Percentiles rank a stretch among this genome's conserved stretches.
phyloP scores from a whole-genome alignment of 495 filamentous ascomycete species.

The Elaphomyces granulatus region DNA sequence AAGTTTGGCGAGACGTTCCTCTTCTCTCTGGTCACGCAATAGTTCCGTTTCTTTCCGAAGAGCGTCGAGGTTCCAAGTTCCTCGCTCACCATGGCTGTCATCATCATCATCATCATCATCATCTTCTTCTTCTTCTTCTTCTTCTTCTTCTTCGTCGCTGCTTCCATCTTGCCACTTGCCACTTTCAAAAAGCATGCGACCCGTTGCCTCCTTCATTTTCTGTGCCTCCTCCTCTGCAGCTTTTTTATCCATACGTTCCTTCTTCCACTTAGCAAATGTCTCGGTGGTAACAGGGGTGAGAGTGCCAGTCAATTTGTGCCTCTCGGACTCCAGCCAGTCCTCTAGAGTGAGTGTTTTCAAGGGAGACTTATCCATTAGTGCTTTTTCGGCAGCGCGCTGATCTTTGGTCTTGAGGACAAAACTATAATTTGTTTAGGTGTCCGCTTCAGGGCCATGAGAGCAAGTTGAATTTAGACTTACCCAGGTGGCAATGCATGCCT shows the following conservation, averaged over 20 bases:
- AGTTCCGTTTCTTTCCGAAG: constrained; percentile 57
- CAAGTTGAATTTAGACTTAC: constrained; percentile 33
- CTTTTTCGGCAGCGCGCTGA: constrained; percentile 90
- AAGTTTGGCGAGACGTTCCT: constrained; percentile 28
- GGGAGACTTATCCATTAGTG: constrained; percentile 91
- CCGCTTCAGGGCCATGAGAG: neutral
- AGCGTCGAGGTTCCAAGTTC: constrained; percentile 64
- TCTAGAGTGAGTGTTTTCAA: constrained; percentile 89
- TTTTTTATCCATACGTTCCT: constrained; percentile 87
- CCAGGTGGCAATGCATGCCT: constrained; percentile 88
- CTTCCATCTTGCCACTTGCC: constrained; percentile 67
- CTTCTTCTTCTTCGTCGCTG: constrained; percentile 44
- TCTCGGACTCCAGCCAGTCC: constrained; percentile 90
- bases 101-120: constrained; percentile 34
- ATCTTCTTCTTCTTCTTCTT: constrained; percentile 31
- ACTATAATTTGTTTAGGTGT: constrained; percentile 27
- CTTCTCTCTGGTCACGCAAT: constrained; percentile 31
- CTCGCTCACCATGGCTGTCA: constrained; percentile 43
- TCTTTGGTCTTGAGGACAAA: constrained; percentile 98
- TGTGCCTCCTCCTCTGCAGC: constrained; percentile 78
- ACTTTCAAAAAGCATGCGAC: constrained; percentile 86
- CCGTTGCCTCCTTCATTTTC: constrained; percentile 87
- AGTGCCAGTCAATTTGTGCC: constrained; percentile 80
- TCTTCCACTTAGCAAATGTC: constrained; percentile 90
- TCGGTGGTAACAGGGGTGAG: constrained; percentile 89